Evolutionary conservation across 768 basidiomycete species (phyloP).

Genomic region (Ramaria sp.): DNA sequence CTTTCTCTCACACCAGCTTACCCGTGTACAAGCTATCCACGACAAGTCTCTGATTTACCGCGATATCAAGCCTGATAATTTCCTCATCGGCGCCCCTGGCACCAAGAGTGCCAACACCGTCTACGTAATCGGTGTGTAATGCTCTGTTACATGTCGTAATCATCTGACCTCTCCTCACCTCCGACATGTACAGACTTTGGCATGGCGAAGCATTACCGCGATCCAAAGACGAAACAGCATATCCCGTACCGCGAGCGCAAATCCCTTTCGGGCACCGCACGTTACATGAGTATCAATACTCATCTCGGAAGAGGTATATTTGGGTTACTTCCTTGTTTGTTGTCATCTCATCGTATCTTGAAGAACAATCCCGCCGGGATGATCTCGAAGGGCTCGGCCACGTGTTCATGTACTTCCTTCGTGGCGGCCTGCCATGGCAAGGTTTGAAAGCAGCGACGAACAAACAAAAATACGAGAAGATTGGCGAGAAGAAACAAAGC

Average conservation of each 20-base stretch:
- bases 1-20: slow-evolving; percentile 46
- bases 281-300: slow-evolving; percentile 99
- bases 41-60: slow-evolving; percentile 50
- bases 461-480: slow-evolving; percentile 99
- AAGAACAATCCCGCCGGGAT: slow-evolving; percentile 71
- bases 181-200: slow-evolving; percentile 65
- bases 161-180: background rate
- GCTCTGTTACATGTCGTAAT: background rate
- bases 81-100: slow-evolving; percentile 87
- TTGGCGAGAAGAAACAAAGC: slow-evolving; percentile 97
- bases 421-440: slow-evolving; percentile 97
- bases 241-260: slow-evolving; percentile 99
- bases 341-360: background rate
- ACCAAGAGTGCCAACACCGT: slow-evolving; percentile 85
- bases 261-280: slow-evolving; percentile 89
- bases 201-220: slow-evolving; percentile 99
- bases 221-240: slow-evolving; percentile 94
- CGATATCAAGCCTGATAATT: slow-evolving; percentile 99
- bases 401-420: slow-evolving; percentile 98
- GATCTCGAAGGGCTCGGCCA: slow-evolving; percentile 96
- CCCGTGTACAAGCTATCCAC: slow-evolving; percentile 93
- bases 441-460: slow-evolving; percentile 95
- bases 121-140: slow-evolving; percentile 70
- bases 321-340: background rate
- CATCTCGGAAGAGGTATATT: slow-evolving; percentile 86